Evolutionary conservation across 768 basidiomycete species (phyloP), one percentile per base, ranked within the genome.

Genomic region (Pleurotus citrinopileatus): DNA sequence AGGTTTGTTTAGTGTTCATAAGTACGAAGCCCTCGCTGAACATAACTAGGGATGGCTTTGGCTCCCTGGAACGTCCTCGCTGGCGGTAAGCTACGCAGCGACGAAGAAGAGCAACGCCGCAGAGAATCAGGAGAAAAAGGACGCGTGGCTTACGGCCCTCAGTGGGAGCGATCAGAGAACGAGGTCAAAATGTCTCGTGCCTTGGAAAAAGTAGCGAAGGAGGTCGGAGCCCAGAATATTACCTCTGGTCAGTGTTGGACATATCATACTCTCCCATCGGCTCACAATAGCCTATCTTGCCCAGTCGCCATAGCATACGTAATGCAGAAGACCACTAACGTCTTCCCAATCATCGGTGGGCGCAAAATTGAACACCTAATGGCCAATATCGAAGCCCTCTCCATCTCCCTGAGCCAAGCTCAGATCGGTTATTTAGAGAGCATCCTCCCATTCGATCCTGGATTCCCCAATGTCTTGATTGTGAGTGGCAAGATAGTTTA

Each of bases 221-320:
- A 83, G 57, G 67, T 82, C 4, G 81, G 80, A 0, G 72, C 73
- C 3, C 70, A 77, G 58, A 65, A 66, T 45, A 69, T 84, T 57
- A 75, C 74, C 4, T 67, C 81, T 23, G 75, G 79, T 79, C 55
- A 45, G 70, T 64, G 9, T 29, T n/a, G n/a, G n/a, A n/a, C n/a
- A n/a, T n/a, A n/a, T n/a, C n/a, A n/a, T n/a, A n/a, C n/a, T n/a
- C n/a, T n/a, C n/a, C n/a, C n/a, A n/a, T n/a, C n/a, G n/a, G n/a
- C n/a, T n/a, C n/a, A n/a, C n/a, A n/a, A n/a, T n/a, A n/a, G n/a
- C n/a, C n/a, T n/a, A n/a, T n/a, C n/a, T n/a, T n/a, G n/a, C n/a
- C n/a, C n/a, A 75, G 78, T 79, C 22, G 78, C 78, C 8, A 74
- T 82, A 54, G 77, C 78, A 5, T 80, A 80, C 53, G 60, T 81